Base-by-base conservation (phyloP, 164 flowering plant genomes). In the Akebia trifoliata region DNA sequence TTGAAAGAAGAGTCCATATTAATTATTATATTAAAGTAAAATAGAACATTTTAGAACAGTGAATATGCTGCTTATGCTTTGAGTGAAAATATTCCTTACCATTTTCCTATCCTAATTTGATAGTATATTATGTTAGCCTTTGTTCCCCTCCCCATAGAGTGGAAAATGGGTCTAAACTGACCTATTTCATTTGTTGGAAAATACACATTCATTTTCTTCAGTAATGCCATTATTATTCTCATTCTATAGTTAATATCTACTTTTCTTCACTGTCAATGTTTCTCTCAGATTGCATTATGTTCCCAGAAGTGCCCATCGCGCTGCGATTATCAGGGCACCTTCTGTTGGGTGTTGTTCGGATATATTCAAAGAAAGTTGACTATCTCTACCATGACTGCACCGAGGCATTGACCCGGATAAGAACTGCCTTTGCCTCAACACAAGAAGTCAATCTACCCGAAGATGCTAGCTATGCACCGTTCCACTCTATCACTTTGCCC, bases 291-390 rank as follows among this genome's bases (percentile, higher is more conserved):
- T 63, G 70, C n/a, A 90, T 93, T 31, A 80, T 93, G 82, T 73
- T 52, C 65, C 90, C 96, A 0, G 87, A 83, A 56, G 95, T 84
- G 4, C 97, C 96, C 0, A 79, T 94, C 59, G 96, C 97, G 0
- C 67, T 90, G 62, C 72, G 99, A 62, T 71, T 85, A 84, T 82
- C 91, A 0, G 91, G 84, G 17, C 85, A 83, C 71, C 94, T 94
- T 64, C 74, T 94, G 24, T 50, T 90, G 60, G 97, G 99, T 14
- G 89, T 94, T 58, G 97, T 86, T 53, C 75, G 99, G 42, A 90
- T 94, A 61, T 88, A 88, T 56, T 81, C 97, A 3, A 90, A 78
- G 82, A 80, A 94, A 71, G 91, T 86, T 32, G 96, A 86, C 3
- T 85, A 80, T 64, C 69, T 90, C 9, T 66, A 45, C 55, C 75